phyloP scores from a whole-genome alignment of 2,329 filamentous ascomycete species.

The Sordariomycetes sp. region DNA sequence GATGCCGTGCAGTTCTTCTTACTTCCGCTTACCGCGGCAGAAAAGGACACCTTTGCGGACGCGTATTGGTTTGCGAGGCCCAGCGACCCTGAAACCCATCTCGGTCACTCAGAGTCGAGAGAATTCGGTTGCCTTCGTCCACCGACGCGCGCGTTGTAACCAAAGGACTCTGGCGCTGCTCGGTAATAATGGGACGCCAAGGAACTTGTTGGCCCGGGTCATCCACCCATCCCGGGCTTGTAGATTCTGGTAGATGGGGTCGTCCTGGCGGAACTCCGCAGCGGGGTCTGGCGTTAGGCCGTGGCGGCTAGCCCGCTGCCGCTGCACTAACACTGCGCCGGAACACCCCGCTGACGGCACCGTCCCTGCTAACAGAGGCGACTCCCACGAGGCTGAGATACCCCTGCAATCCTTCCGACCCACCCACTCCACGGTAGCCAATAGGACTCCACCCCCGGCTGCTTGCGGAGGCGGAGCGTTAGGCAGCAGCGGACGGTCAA shows the following conservation, averaged over 20 bases:
- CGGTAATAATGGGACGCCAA: not conserved
- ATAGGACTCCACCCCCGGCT: not conserved
- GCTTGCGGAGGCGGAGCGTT: constrained; percentile 5
- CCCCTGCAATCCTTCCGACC: not conserved
- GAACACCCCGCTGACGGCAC: too few species aligned
- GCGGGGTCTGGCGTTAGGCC: not conserved
- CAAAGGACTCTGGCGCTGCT: not conserved
- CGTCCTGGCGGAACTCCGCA: too few species aligned
- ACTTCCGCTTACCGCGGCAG: not conserved
- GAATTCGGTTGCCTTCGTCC: constrained; percentile 4
- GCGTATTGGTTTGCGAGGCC: not conserved
- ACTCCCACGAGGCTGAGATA: constrained; percentile 3
- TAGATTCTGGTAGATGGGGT: not conserved
- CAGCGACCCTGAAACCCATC: not conserved
- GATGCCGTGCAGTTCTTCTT: not conserved
- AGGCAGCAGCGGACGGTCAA: constrained; percentile 5
- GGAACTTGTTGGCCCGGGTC: not conserved
- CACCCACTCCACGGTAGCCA: not conserved
- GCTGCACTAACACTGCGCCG: not conserved
- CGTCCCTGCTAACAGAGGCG: not conserved
- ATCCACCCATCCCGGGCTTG: not conserved
- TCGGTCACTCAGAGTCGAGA: constrained; percentile 2
- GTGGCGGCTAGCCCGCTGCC: not conserved
- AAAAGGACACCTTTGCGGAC: not conserved
- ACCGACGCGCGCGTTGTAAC: not conserved